Evolutionary conservation across 1,139 yeast genomes (phyloP), one percentile per base, ranked within the genome.

Genomic region (Debaryomyces subglobosus): DNA sequence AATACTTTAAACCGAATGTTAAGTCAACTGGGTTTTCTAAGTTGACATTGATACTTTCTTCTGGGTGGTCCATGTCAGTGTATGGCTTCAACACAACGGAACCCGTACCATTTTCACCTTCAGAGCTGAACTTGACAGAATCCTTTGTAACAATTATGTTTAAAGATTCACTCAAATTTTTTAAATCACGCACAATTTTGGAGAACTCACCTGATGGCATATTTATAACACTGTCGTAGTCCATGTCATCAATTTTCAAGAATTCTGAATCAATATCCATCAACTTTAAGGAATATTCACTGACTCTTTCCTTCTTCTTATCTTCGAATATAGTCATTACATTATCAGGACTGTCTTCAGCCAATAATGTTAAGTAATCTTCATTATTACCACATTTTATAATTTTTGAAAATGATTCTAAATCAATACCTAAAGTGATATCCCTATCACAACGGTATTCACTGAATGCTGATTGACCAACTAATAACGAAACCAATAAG

Each of bases 201-300:
- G 95, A 85, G 69, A 94, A 90, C 61, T 94, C 98, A 30, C 79
- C 59, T 33, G 97, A 79, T 51, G 98, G 97, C 89, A 94, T 82
- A 53, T 88, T 84, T 59, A 94, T 80, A 54, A 89, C 86, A 45
- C 96, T 84, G 63, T 89, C 95, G 68, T 89, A 89, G 55, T 90
- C 96, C 83, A 91, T 85, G 60, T 91, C 98, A 60, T 96, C 99
- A 65, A 94, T 89, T 61, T 89, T 86, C 64, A 94, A 82, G 73
- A 89, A 90, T 65, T 94, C 98, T 54, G 96, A 89, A 67, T 94
- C 99, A 60, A 94, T 90, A 65, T 94, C 96, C 97, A 94, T 91
- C 67, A 94, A 81, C 69, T 92, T 91, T 66, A 95, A 80, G 49
- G 89, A 82, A 72, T 89, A 94, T 74, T 94, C 98, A 55, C 96